phyloP scores from a whole-genome alignment of 441 rosid genomes.

The Sinapis alba region DNA sequence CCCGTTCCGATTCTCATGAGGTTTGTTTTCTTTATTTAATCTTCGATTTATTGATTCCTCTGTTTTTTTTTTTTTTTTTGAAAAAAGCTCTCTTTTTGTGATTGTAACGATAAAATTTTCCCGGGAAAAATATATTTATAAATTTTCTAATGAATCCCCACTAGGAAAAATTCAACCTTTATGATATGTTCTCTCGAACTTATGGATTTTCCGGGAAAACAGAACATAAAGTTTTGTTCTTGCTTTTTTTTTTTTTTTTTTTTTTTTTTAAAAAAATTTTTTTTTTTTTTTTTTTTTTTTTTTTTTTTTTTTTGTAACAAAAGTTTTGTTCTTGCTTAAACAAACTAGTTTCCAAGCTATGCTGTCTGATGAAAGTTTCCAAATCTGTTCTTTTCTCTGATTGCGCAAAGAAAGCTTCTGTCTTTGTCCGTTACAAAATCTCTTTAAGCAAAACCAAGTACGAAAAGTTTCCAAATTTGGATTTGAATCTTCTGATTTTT shows the following conservation, averaged over 20 bases:
- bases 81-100: background rate
- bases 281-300: too few species aligned
- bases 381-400: background rate
- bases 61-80: background rate
- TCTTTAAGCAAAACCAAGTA: background rate
- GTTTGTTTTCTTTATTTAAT: background rate
- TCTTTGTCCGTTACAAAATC: background rate
- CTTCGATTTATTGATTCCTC: background rate
- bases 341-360: background rate
- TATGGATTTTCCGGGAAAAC: constrained; percentile 12
- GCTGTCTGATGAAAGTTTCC: background rate
- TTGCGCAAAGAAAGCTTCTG: background rate
- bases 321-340: background rate
- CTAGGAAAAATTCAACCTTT: background rate
- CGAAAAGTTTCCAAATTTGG: constrained; percentile 1
- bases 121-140: background rate
- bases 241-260: too few species aligned
- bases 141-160: constrained; percentile 13
- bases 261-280: too few species aligned
- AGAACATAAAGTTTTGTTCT: background rate
- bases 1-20: constrained; percentile 40
- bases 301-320: too few species aligned
- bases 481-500: background rate
- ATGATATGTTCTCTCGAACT: background rate
- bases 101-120: background rate